Base-by-base conservation (phyloP, 345 rosid species). In the Orychophragmus violaceus region DNA sequence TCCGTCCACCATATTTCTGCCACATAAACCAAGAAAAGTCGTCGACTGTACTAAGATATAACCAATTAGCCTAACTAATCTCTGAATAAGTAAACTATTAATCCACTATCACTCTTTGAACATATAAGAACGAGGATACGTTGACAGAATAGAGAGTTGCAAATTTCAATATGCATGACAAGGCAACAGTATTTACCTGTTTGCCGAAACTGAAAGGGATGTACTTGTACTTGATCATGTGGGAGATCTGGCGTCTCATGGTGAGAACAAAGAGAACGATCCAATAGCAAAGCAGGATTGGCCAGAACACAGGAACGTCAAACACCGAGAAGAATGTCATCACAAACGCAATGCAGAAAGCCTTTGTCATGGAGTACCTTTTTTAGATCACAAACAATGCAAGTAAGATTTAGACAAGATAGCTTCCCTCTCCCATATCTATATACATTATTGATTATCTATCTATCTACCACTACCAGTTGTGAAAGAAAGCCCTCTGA, bases 241-340 rank as follows among this genome's bases (percentile, higher is more conserved):
- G 92, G 5, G 82, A 49, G 24, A 91, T 83, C 68, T 87, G 95
- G 66, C 91, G 87, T 66, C 85, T 84, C 96, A 85, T 89, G 3
- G 95, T 89, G 44, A 85, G 80, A 68, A 81, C 60, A 72, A 89
- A 89, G 33, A 91, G 82, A 76, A 87, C 84, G 33, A 89, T 70
- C 98, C 92, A 85, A 64, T 89, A 91, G 70, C 80, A 85, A 6
- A 89, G 82, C 24, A 91, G 65, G 77, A 87, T 85, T 6, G 96
- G 96, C 98, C 96, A 89, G 74, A 91, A 85, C 59, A 84, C 95
- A 2, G 92, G 96, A 25, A 91, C 87, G 39, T 87, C 98, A 52
- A 91, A 84, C 62, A 85, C 56, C 3, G 90, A 81, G 75, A 89
- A 85, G 85, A 91, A 87, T 21, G 96, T 87, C 92, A 91, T 83